Base-by-base conservation (phyloP, 1,284 basidiomycete species). In the Puccinia horiana region DNA sequence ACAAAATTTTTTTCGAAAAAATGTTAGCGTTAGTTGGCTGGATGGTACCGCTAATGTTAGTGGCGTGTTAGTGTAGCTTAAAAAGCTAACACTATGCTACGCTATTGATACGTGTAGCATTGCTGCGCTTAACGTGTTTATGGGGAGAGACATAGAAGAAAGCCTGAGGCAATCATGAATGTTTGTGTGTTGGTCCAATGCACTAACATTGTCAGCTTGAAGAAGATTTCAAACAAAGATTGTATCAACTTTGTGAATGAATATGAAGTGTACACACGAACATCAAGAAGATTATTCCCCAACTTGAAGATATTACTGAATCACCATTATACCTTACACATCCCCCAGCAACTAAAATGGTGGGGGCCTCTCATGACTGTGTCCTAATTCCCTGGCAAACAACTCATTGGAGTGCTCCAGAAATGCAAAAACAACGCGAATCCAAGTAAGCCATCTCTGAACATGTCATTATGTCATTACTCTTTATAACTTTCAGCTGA, bases 241-340 rank as follows among this genome's bases (percentile, higher is more conserved):
- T 49, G 52, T 18, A 61, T 32, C 29, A n/a, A 54, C 20, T 81
- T 69, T 61, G 58, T 58, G 8, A 35, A 56, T 37, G 6, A 42
- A 44, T 79, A 83, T 47, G 20, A 52, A 47, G 40, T 81, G 11
- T 83, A 81, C 67, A 42, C 42, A 32, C 37, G 2, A 58, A 78
- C 76, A 32, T 63, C 78, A 47, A 49, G 23, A 23, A 6, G 20
- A 4, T 44, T 83, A 16, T 81, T 61, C 26, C 56, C 61, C 0
- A n/a, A 70, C 14, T 76, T 52, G 18, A 78, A 73, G 23, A 54
- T 72, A 11, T 42, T 73, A 47, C 82, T 78, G 26, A 83, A 83
- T 72, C 83, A 83, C 69, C 83, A 83, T 56, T 83, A 81, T 52
- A 77, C 75, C 12, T 56, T 76, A 5, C 83, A 83, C 49, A 81